A percentile compares a stretch with the other conserved stretches of the same genome.
Evolutionary conservation across 805 yeast species (phyloP).

Genomic region (Candida palmyrensis): DNA sequence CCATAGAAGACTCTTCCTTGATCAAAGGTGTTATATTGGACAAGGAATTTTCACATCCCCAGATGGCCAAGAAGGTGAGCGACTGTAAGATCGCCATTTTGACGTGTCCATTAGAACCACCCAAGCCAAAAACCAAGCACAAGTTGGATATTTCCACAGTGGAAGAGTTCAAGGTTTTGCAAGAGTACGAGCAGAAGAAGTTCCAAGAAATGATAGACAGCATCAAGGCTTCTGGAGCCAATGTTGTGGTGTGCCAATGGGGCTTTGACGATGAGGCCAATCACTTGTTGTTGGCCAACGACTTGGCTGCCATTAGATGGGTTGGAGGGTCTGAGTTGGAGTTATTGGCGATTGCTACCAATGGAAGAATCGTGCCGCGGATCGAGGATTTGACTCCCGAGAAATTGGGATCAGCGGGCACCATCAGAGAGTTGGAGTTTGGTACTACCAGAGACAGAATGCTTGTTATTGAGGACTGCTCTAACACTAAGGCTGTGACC

Average conservation of each 20-base stretch:
- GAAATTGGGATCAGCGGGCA: conserved; percentile 86
- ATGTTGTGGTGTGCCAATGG: conserved; percentile 98
- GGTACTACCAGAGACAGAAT: conserved; percentile 97
- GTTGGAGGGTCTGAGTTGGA: conserved; percentile 97
- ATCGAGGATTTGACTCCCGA: conserved; percentile 83
- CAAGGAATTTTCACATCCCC: conserved; percentile 97
- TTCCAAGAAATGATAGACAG: conserved; percentile 84
- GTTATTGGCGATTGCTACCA: conserved; percentile 93
- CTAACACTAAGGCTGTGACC: conserved; percentile 84
- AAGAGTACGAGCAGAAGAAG: conserved; percentile 86
- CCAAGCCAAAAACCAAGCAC: conserved; percentile 98
- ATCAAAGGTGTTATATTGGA: conserved; percentile 91
- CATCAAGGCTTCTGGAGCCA: conserved; percentile 89
- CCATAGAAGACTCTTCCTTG: conserved; percentile 77
- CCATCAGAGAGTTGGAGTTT: conserved; percentile 80
- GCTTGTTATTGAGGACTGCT: conserved; percentile 89
- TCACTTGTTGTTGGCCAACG: conserved; percentile 80
- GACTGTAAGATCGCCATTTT: conserved; percentile 90
- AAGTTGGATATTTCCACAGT: conserved; percentile 90
- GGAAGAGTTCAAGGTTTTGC: conserved; percentile 88
- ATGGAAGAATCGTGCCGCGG: conserved; percentile 95
- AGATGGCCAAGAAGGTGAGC: conserved; percentile 79
- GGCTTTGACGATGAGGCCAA: conserved; percentile 99
- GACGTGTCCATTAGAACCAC: conserved; percentile 99
- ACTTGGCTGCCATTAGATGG: conserved; percentile 97